Evolutionary conservation across 2,329 filamentous ascomycete species (phyloP).

Genomic region (Tetracladium maxilliforme): DNA sequence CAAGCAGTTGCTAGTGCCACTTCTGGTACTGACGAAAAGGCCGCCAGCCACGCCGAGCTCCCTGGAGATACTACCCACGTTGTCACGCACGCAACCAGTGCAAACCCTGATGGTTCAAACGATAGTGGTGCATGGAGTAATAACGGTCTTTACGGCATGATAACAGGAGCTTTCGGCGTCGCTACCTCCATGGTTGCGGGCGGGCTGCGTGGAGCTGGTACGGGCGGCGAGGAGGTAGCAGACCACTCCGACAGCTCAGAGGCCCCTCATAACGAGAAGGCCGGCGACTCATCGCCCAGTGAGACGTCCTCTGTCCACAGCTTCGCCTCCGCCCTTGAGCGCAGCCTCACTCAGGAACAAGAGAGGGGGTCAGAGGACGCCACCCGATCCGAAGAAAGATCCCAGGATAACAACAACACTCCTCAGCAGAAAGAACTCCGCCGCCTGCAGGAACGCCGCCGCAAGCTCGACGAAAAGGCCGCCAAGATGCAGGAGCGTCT

Average conservation of each 20-base stretch:
- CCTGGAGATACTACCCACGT: constrained; percentile 8
- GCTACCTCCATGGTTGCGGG: constrained; percentile 31
- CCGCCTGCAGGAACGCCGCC: constrained; percentile 45
- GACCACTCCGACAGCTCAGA: not conserved
- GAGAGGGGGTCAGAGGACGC: constrained; percentile 8
- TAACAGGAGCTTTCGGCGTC: constrained; percentile 33
- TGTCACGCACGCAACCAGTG: constrained; percentile 6
- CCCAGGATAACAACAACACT: constrained; percentile 20
- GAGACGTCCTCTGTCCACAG: constrained; percentile 30
- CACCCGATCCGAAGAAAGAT: constrained; percentile 19
- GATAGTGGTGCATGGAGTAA: constrained; percentile 8
- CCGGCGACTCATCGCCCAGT: constrained; percentile 12
- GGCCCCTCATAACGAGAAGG: not conserved
- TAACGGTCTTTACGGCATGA: constrained; percentile 38
- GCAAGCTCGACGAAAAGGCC: constrained; percentile 48
- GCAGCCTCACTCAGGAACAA: constrained; percentile 8
- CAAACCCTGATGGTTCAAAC: constrained; percentile 7
- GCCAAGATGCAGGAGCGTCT: constrained; percentile 35
- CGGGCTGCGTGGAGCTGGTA: constrained; percentile 13
- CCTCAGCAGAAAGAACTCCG: constrained; percentile 41
- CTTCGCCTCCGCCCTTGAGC: constrained; percentile 28
- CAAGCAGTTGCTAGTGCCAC: not conserved
- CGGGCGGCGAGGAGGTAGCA: not conserved
- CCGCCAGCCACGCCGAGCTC: constrained; percentile 17
- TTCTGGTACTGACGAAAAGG: not conserved